Evolutionary conservation across 257 asterid genomes (phyloP).

Genomic region (Nicotiana tabacum): DNA sequence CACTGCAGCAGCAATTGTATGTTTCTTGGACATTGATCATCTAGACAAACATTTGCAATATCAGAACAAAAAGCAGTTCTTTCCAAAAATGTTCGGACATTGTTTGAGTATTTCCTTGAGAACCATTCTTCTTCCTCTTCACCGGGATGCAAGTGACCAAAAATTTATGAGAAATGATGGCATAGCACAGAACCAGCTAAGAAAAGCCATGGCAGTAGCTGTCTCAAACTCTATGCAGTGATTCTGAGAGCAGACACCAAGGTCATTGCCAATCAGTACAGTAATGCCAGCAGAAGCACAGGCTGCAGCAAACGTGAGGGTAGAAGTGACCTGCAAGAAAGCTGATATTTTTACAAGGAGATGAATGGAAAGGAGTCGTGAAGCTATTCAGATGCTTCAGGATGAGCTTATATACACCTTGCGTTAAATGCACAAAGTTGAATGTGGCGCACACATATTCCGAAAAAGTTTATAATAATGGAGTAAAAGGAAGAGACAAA

Average conservation of each 20-base stretch:
- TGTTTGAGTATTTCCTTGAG: background rate
- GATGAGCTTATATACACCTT: background rate
- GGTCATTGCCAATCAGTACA: slow-evolving; percentile 82
- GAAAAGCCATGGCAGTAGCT: slow-evolving; percentile 94
- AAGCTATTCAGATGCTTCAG: background rate
- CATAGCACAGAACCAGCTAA: slow-evolving; percentile 82
- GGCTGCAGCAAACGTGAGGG: slow-evolving; percentile 93
- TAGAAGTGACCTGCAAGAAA: slow-evolving; percentile 66
- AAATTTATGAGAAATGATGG: slow-evolving; percentile 81
- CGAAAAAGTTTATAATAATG: background rate
- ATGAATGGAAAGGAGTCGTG: background rate
- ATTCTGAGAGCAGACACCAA: slow-evolving; percentile 61
- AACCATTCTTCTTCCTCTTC: slow-evolving; percentile 10
- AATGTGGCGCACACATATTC: background rate
- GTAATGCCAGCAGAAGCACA: slow-evolving; percentile 98
- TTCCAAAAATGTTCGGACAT: background rate
- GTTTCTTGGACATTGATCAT: background rate
- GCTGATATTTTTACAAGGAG: background rate
- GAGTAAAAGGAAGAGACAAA: background rate
- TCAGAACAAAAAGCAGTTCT: background rate
- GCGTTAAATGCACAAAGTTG: background rate
- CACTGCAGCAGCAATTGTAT: background rate
- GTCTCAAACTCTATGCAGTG: slow-evolving; percentile 88
- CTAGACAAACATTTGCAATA: background rate
- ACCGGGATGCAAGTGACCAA: slow-evolving; percentile 91